Base-by-base conservation (phyloP, 805 yeast genomes). In the Phaffomyces antillensis region DNA sequence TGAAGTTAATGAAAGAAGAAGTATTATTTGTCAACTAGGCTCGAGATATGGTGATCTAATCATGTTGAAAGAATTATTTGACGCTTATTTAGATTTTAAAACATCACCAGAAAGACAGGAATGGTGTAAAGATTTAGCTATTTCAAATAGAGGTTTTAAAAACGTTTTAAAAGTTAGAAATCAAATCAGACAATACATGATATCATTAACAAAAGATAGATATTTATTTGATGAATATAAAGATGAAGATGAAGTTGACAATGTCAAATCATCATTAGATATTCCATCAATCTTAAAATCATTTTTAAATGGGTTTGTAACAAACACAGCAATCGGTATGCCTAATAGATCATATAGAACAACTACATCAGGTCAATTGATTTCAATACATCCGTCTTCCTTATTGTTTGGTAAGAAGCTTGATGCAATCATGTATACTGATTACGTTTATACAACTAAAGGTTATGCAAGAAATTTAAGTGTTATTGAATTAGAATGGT, bases 301-400 rank as follows among this genome's bases (percentile, higher is more conserved):
- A 24, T 93, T 93, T 63, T 66, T 93, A 35, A 71, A 73, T 34
- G 99, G 99, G 0, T 91, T 75, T 55, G 75, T 87, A n/a, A 74
- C 83, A 40, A 90, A 91, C 62, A 82, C 96, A 0, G 99, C 99
- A 0, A 77, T 93, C 17, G 96, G 96, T 11, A 78, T 86, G 79
- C 96, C 98, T 0, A 98, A 93, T 62, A 74, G 97, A 57, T 84
- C 96, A 4, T 93, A 83, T 66, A 73, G 95, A 59, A 89, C 98
- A 0, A 83, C 89, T 7, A 68, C 83, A 26, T 78, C 85, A 2
- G 96, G 96, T 24, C 96, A 88, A 62, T 70, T 86, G 30, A 79
- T 91, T 39, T 80, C 93, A 41, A 79, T 91, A 11, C 98, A 91
- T 59, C 98, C 98, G 0, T 85, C 96, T 0, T 87, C 96, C 0